Conservation (phyloP, 108 stramenopile species). For the Seminavis robusta region DNA sequence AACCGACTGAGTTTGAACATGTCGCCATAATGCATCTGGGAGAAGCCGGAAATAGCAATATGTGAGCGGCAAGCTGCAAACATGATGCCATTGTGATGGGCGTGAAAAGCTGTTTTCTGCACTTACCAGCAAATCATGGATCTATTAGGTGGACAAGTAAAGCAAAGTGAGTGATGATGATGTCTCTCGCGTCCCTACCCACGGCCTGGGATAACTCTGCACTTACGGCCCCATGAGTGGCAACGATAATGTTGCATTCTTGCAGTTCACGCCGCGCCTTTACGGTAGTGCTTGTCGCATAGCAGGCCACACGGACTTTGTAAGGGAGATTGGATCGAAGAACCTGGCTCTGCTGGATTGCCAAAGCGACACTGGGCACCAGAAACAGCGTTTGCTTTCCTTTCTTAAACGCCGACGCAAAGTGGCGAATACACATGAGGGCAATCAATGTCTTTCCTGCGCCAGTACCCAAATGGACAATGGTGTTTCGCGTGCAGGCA, state of each 20-base stretch:
- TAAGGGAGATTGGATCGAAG: slow-evolving; percentile 49
- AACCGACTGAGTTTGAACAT: slow-evolving; percentile 32
- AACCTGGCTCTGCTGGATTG: slow-evolving; percentile 52
- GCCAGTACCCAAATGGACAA: slow-evolving; percentile 64
- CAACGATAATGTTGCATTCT: slow-evolving; percentile 46
- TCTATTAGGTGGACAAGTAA: background rate
- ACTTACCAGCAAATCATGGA: background rate
- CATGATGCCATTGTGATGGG: no score
- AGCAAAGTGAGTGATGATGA: background rate
- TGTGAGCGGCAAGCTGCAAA: background rate
- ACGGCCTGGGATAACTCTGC: background rate
- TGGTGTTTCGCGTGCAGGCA: slow-evolving; percentile 47
- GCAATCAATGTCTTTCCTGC: slow-evolving; percentile 66
- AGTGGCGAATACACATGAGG: slow-evolving; percentile 41
- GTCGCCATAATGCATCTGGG: slow-evolving; percentile 59
- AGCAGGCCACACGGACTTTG: slow-evolving; percentile 34
- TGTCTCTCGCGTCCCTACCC: background rate
- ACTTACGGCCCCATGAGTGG: slow-evolving; percentile 58
- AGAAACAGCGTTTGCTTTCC: slow-evolving; percentile 50
- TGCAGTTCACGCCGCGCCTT: slow-evolving; percentile 23
- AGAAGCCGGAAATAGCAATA: slow-evolving; percentile 46
- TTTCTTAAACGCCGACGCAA: slow-evolving; percentile 1
- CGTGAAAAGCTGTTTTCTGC: no score
- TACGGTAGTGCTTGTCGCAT: slow-evolving; percentile 15
- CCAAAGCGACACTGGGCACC: slow-evolving; percentile 63